A percentile compares a stretch with the other conserved stretches of the same genome.
Conservation (phyloP, 192 early-diverging fungal genomes). For the Rhizophagus prolifer region DNA sequence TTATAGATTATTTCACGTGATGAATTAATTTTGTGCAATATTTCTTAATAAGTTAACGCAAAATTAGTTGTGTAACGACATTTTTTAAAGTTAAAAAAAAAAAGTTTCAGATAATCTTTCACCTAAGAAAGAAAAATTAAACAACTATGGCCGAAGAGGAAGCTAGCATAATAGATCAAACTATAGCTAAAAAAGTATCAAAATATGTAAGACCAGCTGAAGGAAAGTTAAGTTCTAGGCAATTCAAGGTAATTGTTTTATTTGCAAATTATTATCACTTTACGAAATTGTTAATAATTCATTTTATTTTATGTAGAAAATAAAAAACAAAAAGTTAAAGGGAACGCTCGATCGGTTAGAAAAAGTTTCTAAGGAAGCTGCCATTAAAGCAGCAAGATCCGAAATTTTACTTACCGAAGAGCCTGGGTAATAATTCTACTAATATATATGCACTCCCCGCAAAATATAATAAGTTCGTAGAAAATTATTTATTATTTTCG, state of each 20-base stretch:
- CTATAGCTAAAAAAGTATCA: not conserved
- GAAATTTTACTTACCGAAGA: conserved; percentile 74
- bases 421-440: conserved; percentile 4
- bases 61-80: not conserved
- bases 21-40: too few species aligned
- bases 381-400: conserved; percentile 67
- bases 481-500: too few species aligned
- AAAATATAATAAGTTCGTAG: too few species aligned
- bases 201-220: conserved; percentile 8
- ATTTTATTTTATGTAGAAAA: conserved; percentile 38
- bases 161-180: not conserved
- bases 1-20: not conserved
- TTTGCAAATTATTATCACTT: not conserved
- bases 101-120: not conserved
- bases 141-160: too few species aligned
- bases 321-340: conserved; percentile 73
- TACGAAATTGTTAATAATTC: not conserved
- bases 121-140: not conserved
- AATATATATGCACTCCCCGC: not conserved
- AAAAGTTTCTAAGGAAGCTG: conserved; percentile 64
- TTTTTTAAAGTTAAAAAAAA: not conserved
- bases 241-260: not conserved
- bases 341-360: conserved; percentile 60
- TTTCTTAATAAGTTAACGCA: not conserved
- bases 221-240: not conserved